Conservation (phyloP, 2,329 filamentous ascomycete genomes). For the Fusarium sp. region DNA sequence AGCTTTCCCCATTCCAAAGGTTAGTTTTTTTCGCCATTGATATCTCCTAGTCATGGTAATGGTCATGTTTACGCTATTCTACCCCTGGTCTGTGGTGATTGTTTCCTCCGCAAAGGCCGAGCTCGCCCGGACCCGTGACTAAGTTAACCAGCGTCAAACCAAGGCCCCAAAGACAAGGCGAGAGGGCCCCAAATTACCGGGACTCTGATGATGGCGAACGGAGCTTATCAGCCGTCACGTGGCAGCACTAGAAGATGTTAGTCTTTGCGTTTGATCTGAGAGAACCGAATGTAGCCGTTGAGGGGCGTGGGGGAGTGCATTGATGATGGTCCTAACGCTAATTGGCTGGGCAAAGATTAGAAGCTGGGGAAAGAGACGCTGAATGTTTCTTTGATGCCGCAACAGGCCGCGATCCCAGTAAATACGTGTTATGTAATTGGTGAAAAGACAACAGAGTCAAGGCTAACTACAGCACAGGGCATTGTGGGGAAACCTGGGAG, state of each 20-base stretch:
- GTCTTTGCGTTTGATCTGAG: not conserved
- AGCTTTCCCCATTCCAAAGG: slow-evolving; percentile 35
- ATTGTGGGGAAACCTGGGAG: slow-evolving; percentile 36
- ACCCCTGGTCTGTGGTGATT: not conserved
- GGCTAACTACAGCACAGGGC: slow-evolving; percentile 20
- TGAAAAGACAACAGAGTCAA: not conserved
- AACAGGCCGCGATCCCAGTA: slow-evolving; percentile 37
- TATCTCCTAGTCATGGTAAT: slow-evolving; percentile 17
- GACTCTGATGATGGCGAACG: slow-evolving; percentile 17
- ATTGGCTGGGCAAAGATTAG: slow-evolving; percentile 31
- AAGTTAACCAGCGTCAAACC: not conserved
- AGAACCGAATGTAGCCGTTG: slow-evolving; percentile 45
- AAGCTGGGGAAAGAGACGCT: slow-evolving; percentile 22
- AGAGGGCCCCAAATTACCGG: slow-evolving; percentile 21
- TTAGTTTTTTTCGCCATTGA: slow-evolving; percentile 18
- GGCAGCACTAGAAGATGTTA: slow-evolving; percentile 14
- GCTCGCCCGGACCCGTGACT: slow-evolving; percentile 33
- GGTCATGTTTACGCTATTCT: slow-evolving; percentile 13
- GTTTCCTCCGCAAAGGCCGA: slow-evolving; percentile 37
- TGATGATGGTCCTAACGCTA: not conserved
- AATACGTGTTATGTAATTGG: slow-evolving; percentile 39
- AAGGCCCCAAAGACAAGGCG: not conserved
- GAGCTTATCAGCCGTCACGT: slow-evolving; percentile 47
- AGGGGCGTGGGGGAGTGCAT: slow-evolving; percentile 10
- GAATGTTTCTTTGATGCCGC: slow-evolving; percentile 30